Conservation (phyloP, 352 stramenopile species). For the Phytopythium litorale region DNA sequence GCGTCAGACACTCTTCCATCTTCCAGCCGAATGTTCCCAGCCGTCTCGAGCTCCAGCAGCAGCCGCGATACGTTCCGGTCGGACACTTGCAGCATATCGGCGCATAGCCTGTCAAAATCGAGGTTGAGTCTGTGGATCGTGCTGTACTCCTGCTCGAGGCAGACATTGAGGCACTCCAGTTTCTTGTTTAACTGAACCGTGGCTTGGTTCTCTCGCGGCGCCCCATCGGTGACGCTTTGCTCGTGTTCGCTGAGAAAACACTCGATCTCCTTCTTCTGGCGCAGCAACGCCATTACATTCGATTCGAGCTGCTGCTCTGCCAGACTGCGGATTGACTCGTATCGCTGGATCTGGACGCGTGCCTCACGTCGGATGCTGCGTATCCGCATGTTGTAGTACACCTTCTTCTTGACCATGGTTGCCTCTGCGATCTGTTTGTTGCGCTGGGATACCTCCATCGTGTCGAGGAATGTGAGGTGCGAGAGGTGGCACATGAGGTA, state of each 20-base stretch:
- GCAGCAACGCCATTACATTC: conserved; percentile 35
- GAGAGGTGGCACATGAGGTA: conserved; percentile 88
- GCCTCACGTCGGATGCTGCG: conserved; percentile 87
- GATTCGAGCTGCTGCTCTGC: conserved; percentile 47
- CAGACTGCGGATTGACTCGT: conserved; percentile 36
- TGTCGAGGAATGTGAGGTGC: conserved; percentile 64
- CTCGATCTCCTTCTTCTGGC: conserved; percentile 72
- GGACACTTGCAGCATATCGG: conserved; percentile 15
- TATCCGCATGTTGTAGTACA: conserved; percentile 95
- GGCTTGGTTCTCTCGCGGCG: conserved; percentile 14
- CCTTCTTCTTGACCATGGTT: conserved; percentile 93
- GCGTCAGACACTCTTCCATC: conserved; percentile 77
- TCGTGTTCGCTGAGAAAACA: conserved; percentile 21
- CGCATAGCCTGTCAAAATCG: conserved; percentile 58
- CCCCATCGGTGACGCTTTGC: neutral
- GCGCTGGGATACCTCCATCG: conserved; percentile 61
- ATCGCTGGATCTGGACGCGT: conserved; percentile 43
- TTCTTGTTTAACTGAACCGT: conserved; percentile 32
- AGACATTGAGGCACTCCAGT: conserved; percentile 31
- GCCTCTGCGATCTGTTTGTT: conserved; percentile 88
- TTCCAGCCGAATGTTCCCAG: conserved; percentile 89
- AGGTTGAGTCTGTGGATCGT: conserved; percentile 47
- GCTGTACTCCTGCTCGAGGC: conserved; percentile 33
- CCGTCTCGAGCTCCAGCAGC: conserved; percentile 88
- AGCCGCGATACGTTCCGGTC: conserved; percentile 80